phyloP scores from a whole-genome alignment of 129 eudicot genomes.

The Saussurea involucrata region DNA sequence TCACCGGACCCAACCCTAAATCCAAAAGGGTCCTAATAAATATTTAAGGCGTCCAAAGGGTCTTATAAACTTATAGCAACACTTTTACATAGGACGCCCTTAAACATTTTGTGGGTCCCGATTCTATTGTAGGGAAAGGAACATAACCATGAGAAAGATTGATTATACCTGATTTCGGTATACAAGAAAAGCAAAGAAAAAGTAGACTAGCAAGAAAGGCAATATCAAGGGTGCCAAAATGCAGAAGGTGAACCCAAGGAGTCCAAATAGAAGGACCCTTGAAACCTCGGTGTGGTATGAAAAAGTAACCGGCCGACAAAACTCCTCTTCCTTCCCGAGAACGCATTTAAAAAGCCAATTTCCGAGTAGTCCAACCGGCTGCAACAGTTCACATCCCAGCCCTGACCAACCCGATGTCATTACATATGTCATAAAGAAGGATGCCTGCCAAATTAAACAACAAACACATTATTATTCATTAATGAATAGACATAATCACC shows the following conservation, averaged over 20 bases:
- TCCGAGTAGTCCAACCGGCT: slow-evolving; percentile 64
- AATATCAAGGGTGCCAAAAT: slow-evolving; percentile 77
- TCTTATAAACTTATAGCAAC: neutral
- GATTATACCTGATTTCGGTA: slow-evolving; percentile 81
- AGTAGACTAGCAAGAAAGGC: slow-evolving; percentile 85
- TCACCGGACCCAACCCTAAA: no score
- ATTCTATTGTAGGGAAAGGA: neutral
- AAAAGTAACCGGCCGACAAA: slow-evolving; percentile 56
- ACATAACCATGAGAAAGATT: neutral
- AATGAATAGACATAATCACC: neutral
- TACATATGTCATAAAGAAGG: slow-evolving; percentile 81
- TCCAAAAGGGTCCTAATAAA: neutral
- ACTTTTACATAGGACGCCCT: neutral
- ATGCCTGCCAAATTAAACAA: slow-evolving; percentile 54
- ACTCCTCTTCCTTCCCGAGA: slow-evolving; percentile 48
- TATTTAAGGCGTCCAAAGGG: neutral
- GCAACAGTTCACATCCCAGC: slow-evolving; percentile 74
- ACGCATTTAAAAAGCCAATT: slow-evolving; percentile 56
- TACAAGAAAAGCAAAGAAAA: slow-evolving; percentile 76
- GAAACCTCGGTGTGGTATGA: slow-evolving; percentile 91
- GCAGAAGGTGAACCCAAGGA: slow-evolving; percentile 81
- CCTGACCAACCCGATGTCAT: slow-evolving; percentile 99
- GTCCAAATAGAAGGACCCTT: slow-evolving; percentile 80
- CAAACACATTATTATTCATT: neutral
- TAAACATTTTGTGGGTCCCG: neutral